A percentile compares a stretch with the other conserved stretches of the same genome.
phyloP scores from a whole-genome alignment of 2,329 filamentous ascomycete species.

The Diaporthe amygdali region DNA sequence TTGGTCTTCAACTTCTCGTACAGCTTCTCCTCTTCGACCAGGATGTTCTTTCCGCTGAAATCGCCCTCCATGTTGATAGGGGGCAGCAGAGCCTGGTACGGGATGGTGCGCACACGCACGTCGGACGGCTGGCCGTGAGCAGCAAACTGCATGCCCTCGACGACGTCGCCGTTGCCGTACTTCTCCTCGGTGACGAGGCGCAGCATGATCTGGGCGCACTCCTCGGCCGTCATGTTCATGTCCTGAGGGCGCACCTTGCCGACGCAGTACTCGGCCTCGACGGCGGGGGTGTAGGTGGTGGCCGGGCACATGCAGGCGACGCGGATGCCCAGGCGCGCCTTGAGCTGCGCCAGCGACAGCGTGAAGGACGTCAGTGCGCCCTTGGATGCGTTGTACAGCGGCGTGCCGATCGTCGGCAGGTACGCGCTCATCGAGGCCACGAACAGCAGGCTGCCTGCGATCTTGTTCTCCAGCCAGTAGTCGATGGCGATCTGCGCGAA shows the following conservation, averaged over 20 bases:
- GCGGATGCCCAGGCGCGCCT: conserved; percentile 16
- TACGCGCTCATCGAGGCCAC: conserved; percentile 13
- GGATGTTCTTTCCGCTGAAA: conserved; percentile 27
- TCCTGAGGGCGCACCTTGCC: conserved; percentile 20
- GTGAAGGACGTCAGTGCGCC: conserved; percentile 29
- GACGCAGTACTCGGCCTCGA: conserved; percentile 18
- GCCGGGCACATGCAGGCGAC: conserved; percentile 24
- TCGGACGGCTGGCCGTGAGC: conserved; percentile 10
- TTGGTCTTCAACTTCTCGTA: conserved; percentile 25
- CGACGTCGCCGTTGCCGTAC: conserved; percentile 22
- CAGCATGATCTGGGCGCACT: conserved; percentile 23
- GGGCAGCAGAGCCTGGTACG: conserved; percentile 19
- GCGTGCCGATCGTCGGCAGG: conserved; percentile 17
- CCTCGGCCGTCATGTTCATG: conserved; percentile 24
- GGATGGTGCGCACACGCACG: conserved; percentile 19
- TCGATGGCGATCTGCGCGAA: conserved; percentile 33
- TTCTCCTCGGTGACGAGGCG: conserved; percentile 17
- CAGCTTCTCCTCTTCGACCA: conserved; percentile 26
- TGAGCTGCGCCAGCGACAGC: conserved; percentile 23
- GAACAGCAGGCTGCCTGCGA: conserved; percentile 15
- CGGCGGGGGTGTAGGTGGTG: conserved; percentile 22
- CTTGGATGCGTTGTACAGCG: conserved; percentile 28
- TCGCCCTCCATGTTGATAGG: conserved; percentile 21
- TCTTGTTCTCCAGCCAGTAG: conserved; percentile 26
- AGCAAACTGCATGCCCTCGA: conserved; percentile 25